Base-by-base conservation (phyloP, 164 flowering plant species). In the Sextonia rubra region DNA sequence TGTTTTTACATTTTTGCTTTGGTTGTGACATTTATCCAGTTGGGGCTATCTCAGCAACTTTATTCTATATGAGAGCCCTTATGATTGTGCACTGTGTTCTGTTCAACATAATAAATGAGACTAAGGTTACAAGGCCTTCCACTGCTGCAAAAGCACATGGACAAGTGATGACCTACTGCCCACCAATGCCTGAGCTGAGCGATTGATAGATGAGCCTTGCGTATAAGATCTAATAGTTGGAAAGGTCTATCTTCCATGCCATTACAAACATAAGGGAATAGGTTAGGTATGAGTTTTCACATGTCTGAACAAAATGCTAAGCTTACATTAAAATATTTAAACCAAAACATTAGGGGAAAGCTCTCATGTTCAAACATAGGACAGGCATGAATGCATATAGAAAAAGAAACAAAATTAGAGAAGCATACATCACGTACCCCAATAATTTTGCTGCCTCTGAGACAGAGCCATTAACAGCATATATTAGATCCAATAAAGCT, bases 401-500 rank as follows among this genome's bases (percentile, higher is more conserved):
- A 37, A 37, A 37, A 52, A 69, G 12, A 32, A 22, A 30, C 12
- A 68, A 20, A 62, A 12, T 26, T 67, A 12, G n/a, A 49, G 48
- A 73, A 12, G 27, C 60, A 72, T 2, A 58, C 14, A 68, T 37
- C 5, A 67, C 47, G 20, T 85, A 92, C 98, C 97, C 98, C 79
- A 94, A 80, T 20, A 77, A 74, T 81, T 88, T 89, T 25, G 97
- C 93, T 69, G 98, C 86, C 44, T 90, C 93, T 37, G 94, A 77
- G 17, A 94, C 81, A 68, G 97, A 94, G 26, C 97, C 98, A 25
- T 82, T 87, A 69, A 86, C 87, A 12, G 95, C 94, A 78, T 73
- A 81, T 47, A 94, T 83, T 6, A 94, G 79, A 80, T 94, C 98
- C 80, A 94, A 77, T 58, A 94, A 79, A 71, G 97, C 95, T 84